Evolutionary conservation across 2,329 filamentous ascomycete species (phyloP).

Genomic region (Lasiodiplodia citricola): DNA sequence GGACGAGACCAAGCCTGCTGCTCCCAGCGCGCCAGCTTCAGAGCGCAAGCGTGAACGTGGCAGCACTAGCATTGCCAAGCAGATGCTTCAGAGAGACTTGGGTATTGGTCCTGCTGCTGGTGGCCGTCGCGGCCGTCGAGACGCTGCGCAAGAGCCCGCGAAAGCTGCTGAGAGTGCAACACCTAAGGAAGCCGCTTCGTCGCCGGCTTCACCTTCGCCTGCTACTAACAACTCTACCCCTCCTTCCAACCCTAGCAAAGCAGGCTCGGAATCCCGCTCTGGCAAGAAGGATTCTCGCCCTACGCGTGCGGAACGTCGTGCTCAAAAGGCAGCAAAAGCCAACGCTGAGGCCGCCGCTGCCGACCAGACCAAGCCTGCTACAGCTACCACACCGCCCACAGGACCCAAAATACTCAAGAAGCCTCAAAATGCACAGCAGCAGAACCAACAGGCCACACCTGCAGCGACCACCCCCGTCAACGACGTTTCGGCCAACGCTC

Average conservation of each 20-base stretch:
- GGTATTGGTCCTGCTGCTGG: slow-evolving; percentile 56
- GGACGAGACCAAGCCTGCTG: slow-evolving; percentile 23
- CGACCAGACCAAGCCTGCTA: slow-evolving; percentile 44
- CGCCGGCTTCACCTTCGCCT: slow-evolving; percentile 24
- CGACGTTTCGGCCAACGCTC: background rate
- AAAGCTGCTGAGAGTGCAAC: slow-evolving; percentile 36
- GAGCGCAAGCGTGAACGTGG: slow-evolving; percentile 61
- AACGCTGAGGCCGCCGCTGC: slow-evolving; percentile 34
- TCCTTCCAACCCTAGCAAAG: slow-evolving; percentile 2
- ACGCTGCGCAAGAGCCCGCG: slow-evolving; percentile 25
- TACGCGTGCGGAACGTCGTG: slow-evolving; percentile 45
- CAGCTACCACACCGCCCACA: slow-evolving; percentile 28
- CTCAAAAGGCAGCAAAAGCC: slow-evolving; percentile 45
- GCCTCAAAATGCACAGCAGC: slow-evolving; percentile 28
- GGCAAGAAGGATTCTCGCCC: slow-evolving; percentile 45
- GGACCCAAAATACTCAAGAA: slow-evolving; percentile 28
- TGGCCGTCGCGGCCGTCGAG: slow-evolving; percentile 46
- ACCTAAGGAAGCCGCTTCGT: slow-evolving; percentile 33
- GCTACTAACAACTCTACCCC: slow-evolving; percentile 25
- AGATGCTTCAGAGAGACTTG: slow-evolving; percentile 67
- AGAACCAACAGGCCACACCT: slow-evolving; percentile 29
- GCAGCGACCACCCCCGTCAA: background rate
- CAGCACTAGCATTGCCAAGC: slow-evolving; percentile 58
- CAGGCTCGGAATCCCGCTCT: slow-evolving; percentile 28
- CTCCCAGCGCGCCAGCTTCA: slow-evolving; percentile 37